Conservation (phyloP, 768 basidiomycete species). For the Mycena rosella region DNA sequence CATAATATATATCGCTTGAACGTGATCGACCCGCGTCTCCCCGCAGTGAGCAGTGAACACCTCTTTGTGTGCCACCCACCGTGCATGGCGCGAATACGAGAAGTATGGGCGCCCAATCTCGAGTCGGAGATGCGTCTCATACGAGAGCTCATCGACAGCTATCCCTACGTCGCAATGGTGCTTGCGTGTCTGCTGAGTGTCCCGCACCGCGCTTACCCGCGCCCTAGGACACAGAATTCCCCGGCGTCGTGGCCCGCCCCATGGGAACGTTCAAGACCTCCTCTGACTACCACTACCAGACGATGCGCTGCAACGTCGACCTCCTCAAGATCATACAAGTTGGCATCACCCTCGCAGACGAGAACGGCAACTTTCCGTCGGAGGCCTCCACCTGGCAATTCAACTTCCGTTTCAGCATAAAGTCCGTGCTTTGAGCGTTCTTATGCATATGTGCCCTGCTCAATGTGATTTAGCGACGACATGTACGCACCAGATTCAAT, state of each 20-base stretch:
- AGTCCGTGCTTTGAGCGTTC: conserved; percentile 56
- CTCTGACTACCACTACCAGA: conserved; percentile 99
- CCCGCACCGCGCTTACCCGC: conserved; percentile 42
- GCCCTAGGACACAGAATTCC: conserved; percentile 96
- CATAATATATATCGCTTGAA: too few relatives aligned
- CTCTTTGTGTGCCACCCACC: background rate
- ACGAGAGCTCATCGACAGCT: conserved; percentile 87
- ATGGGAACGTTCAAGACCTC: conserved; percentile 97
- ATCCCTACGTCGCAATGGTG: conserved; percentile 96
- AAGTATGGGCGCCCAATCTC: conserved; percentile 96
- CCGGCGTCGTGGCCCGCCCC: conserved; percentile 97
- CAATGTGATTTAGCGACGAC: conserved; percentile 78
- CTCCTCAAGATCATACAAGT: conserved; percentile 97
- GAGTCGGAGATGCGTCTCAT: conserved; percentile 93
- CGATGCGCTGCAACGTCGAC: conserved; percentile 99
- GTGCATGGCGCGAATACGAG: conserved; percentile 85
- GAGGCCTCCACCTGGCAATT: conserved; percentile 99
- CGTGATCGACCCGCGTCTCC: too few relatives aligned
- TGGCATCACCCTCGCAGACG: conserved; percentile 94
- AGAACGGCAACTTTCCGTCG: conserved; percentile 91
- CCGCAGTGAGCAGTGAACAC: too few relatives aligned
- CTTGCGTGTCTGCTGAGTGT: conserved; percentile 39
- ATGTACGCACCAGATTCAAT: conserved; percentile 99
- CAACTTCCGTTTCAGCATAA: conserved; percentile 94
- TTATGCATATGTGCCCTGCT: background rate